Conservation (phyloP, 2,329 filamentous ascomycete species). For the Fonsecaea pedrosoi region DNA sequence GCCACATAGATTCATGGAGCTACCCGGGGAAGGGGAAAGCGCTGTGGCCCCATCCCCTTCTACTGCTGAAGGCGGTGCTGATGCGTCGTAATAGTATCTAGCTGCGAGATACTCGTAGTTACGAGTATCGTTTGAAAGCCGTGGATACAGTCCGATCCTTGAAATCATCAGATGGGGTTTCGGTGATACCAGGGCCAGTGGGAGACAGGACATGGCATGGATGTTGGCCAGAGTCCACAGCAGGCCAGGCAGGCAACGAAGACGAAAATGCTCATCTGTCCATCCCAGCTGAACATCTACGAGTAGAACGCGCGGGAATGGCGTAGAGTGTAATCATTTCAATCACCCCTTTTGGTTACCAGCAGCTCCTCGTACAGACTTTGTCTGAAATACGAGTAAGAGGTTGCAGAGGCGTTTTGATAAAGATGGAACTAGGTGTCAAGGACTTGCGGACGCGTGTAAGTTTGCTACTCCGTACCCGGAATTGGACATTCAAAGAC, state of each 20-base stretch:
- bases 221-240: neutral
- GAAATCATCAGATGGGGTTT: neutral
- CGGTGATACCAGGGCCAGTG: neutral
- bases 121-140: neutral
- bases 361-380: neutral
- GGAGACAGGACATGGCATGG: neutral
- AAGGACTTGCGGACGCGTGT: neutral
- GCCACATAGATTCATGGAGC: neutral
- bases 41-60: neutral
- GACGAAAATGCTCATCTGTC: no score
- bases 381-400: neutral
- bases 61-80: neutral
- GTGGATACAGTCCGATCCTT: neutral
- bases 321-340: neutral
- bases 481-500: neutral
- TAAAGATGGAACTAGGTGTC: neutral
- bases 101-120: neutral
- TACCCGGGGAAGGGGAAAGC: neutral
- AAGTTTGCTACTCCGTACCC: conserved; percentile 1
- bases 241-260: neutral
- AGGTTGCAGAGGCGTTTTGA: neutral
- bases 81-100: neutral
- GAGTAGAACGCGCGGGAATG: neutral
- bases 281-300: neutral
- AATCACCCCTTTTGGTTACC: neutral